A percentile compares a stretch with the other conserved stretches of the same genome.
Evolutionary conservation across 2,329 filamentous ascomycete genomes (phyloP).

Genomic region (Helotiales sp.): DNA sequence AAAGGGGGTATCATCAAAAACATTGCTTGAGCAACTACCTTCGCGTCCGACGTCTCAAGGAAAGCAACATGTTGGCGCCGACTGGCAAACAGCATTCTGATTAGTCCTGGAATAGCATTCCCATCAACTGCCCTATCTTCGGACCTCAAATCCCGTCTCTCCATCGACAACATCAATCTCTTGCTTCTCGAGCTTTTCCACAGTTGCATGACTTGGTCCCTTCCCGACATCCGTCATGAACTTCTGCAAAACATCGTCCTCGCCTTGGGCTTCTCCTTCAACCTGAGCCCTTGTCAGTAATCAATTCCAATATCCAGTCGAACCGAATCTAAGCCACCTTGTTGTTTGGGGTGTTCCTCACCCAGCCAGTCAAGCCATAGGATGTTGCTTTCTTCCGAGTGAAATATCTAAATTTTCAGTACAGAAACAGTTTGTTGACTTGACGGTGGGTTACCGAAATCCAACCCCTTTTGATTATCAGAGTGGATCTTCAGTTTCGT

Average conservation of each 20-base stretch:
- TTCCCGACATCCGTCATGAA: constrained; percentile 77
- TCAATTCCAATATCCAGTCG: too few species aligned
- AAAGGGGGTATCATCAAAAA: too few species aligned
- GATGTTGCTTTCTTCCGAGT: constrained; percentile 57
- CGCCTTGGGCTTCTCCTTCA: constrained; percentile 85
- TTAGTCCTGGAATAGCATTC: neutral
- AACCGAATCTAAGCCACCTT: constrained; percentile 50
- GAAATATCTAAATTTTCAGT: constrained; percentile 54
- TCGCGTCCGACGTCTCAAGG: too few species aligned
- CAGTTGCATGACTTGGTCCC: constrained; percentile 74
- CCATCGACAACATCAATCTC: constrained; percentile 68
- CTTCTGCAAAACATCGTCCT: constrained; percentile 64
- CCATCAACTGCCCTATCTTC: constrained; percentile 3
- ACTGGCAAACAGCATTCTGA: too few species aligned
- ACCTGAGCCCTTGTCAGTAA: constrained; percentile 60
- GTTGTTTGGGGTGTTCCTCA: constrained; percentile 60
- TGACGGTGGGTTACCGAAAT: constrained; percentile 22
- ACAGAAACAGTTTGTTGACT: neutral
- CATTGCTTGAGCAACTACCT: too few species aligned
- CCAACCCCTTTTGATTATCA: constrained; percentile 28
- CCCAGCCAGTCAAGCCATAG: constrained; percentile 63
- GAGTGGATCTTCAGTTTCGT: neutral
- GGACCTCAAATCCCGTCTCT: constrained; percentile 69
- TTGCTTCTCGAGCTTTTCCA: constrained; percentile 74
- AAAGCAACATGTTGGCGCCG: too few species aligned